These are phyloP conservation scores for Millerozyma acaciae DNA, from an alignment of 805 yeast genomes.

Conservation along the genomic window DNA sequence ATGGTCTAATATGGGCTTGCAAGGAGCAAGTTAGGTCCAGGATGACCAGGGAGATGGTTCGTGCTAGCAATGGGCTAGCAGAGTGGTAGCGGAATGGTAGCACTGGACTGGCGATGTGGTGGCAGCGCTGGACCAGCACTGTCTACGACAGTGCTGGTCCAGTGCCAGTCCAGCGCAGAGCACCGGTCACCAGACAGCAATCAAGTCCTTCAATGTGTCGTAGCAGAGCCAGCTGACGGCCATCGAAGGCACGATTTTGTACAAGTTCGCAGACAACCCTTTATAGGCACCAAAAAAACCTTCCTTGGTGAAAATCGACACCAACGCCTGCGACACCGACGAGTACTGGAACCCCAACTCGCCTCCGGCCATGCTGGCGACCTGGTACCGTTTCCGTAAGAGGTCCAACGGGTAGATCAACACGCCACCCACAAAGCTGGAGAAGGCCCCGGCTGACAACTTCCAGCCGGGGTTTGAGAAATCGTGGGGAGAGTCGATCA, in stretches of 20 bases:
- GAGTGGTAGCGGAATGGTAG: background rate
- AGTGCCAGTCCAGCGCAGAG: too few relatives aligned
- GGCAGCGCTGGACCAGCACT: too few relatives aligned
- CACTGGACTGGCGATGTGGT: too few relatives aligned
- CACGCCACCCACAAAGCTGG: conserved; percentile 89
- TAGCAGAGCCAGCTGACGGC: conserved; percentile 91
- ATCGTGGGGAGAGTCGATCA: conserved; percentile 32
- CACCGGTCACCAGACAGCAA: conserved; percentile 25
- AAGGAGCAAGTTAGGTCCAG: too few relatives aligned
- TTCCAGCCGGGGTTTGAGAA: conserved; percentile 51
- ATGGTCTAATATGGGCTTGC: too few relatives aligned
- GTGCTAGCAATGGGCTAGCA: background rate
- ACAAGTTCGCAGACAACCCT: conserved; percentile 74
- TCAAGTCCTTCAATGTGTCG: conserved; percentile 59
- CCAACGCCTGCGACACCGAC: conserved; percentile 72
- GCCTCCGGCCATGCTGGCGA: conserved; percentile 72
- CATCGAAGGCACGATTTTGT: conserved; percentile 92
- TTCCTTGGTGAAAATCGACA: conserved; percentile 64
- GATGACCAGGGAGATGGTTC: too few relatives aligned
- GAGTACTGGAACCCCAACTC: conserved; percentile 79
- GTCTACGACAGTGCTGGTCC: too few relatives aligned
- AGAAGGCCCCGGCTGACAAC: conserved; percentile 73
- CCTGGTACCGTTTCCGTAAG: conserved; percentile 86
- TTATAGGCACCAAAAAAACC: conserved; percentile 71
- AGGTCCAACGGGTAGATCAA: conserved; percentile 89